Evolutionary conservation across 2,329 filamentous ascomycete species (phyloP), one percentile per base, ranked within the genome.

Genomic region (Ophiostoma pallidulum): DNA sequence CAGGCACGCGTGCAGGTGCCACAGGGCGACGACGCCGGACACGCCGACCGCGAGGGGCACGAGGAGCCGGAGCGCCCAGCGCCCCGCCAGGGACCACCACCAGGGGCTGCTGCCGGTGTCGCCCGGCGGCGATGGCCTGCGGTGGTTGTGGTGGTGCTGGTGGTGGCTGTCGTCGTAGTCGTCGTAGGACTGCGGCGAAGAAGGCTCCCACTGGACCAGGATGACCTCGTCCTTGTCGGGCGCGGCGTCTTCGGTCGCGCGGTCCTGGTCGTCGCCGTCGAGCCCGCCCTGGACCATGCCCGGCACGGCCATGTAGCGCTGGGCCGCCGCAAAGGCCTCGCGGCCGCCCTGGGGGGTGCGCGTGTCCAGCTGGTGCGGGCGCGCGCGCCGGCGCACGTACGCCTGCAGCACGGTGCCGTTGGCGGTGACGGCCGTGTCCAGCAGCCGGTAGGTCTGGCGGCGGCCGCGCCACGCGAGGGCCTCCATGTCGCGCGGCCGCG

Each of bases 351-450:
- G 6, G 22, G 16, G 9, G 18, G 16, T 39, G n/a, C n/a, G n/a
- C n/a, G n/a, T n/a, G n/a, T n/a, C n/a, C n/a, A n/a, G 32, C 29
- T 19, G 12, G 24, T 10, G 14, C 43, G 36, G 36, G 37, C 29
- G 12, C 16, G 24, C n/a, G 20, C 8, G 12, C 16, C 10, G 10
- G 58, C 67, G 70, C 16, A 71, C 57, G 37, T 73, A 74, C 0
- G 67, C 68, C 60, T 73, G 70, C 68, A 69, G 68, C 3, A 73
- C 65, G 36, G 63, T 60, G 8, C 69, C 67, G 16, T 62, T 54
- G 2, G 59, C 53, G 3, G 59, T 60, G 1, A 59, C 53, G 4
- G 58, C 58, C 10, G 67, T 62, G 53, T 73, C 69, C 36, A 70
- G 48, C 47, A 73, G 54, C 28, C 51, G 53, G 68, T 69, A 74